A percentile compares a stretch with the other conserved stretches of the same genome.
phyloP scores from a whole-genome alignment of 2,329 filamentous ascomycete genomes.

The Aureobasidium sp. region DNA sequence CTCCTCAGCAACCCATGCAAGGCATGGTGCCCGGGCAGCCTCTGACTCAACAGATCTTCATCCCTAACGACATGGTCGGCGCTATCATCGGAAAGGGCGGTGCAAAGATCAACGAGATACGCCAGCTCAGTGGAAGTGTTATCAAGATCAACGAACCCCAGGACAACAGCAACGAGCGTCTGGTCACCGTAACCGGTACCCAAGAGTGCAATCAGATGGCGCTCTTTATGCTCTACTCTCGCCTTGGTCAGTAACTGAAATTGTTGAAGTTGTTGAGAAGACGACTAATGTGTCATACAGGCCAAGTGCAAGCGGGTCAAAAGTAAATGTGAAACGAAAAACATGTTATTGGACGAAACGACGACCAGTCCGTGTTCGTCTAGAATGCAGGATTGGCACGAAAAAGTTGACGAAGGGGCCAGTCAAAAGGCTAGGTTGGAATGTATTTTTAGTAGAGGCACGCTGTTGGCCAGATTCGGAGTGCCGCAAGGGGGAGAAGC shows the following conservation, averaged over 20 bases:
- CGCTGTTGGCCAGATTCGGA: slow-evolving; percentile 5
- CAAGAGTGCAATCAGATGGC: slow-evolving; percentile 99
- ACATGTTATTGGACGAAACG: background rate
- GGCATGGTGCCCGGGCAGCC: slow-evolving; percentile 71
- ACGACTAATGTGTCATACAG: slow-evolving; percentile 15
- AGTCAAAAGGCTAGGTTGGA: slow-evolving; percentile 6
- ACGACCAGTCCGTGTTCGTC: slow-evolving; percentile 4
- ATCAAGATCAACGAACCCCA: slow-evolving; percentile 99
- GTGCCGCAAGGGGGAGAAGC: slow-evolving; percentile 1
- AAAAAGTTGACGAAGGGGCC: slow-evolving; percentile 3
- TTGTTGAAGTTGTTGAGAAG: slow-evolving; percentile 21
- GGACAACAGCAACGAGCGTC: slow-evolving; percentile 95
- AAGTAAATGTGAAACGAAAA: slow-evolving; percentile 18
- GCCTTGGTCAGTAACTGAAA: slow-evolving; percentile 64
- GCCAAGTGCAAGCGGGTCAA: slow-evolving; percentile 20
- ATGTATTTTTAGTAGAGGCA: slow-evolving; percentile 15
- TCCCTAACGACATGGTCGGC: slow-evolving; percentile 98
- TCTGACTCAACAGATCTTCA: slow-evolving; percentile 96
- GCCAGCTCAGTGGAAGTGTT: slow-evolving; percentile 91
- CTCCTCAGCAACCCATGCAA: slow-evolving; percentile 68
- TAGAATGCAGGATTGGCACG: background rate
- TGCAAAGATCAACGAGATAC: slow-evolving; percentile 98
- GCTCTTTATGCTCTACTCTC: slow-evolving; percentile 97
- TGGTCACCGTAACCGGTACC: slow-evolving; percentile 95
- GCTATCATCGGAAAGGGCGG: slow-evolving; percentile 98